A percentile compares a stretch with the other conserved stretches of the same genome.
Conservation (phyloP, 805 yeast species). For the Metschnikowia peoriensis region DNA sequence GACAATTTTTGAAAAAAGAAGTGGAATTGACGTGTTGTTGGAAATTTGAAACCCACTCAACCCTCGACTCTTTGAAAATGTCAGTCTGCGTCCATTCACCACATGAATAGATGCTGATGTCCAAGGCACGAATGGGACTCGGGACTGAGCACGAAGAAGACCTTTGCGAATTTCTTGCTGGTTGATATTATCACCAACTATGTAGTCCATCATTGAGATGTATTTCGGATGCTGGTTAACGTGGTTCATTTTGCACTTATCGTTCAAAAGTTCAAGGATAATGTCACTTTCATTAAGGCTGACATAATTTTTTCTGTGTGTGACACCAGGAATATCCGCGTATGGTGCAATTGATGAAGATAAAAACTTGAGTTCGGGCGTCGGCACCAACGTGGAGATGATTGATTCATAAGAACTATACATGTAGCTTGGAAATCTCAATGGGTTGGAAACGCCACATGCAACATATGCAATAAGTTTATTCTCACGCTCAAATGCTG, state of each 20-base stretch:
- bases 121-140: conserved; percentile 83
- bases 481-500: conserved; percentile 73
- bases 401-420: conserved; percentile 83
- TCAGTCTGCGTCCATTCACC: conserved; percentile 72
- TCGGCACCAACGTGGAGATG: conserved; percentile 77
- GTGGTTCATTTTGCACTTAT: conserved; percentile 69
- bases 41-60: conserved; percentile 80
- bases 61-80: conserved; percentile 39
- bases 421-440: conserved; percentile 89
- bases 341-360: conserved; percentile 42
- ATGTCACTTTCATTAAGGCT: conserved; percentile 83
- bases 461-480: conserved; percentile 81
- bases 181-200: conserved; percentile 60
- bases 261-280: conserved; percentile 75
- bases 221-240: conserved; percentile 44
- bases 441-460: conserved; percentile 80
- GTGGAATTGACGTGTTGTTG: conserved; percentile 74
- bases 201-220: conserved; percentile 66
- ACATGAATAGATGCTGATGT: conserved; percentile 75
- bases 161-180: conserved; percentile 74
- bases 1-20: conserved; percentile 63
- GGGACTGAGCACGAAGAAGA: conserved; percentile 56
- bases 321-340: conserved; percentile 43
- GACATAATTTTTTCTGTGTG: conserved; percentile 37
- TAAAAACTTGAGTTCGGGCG: conserved; percentile 69